Percentiles rank a stretch among this genome's conserved stretches.
Conservation (phyloP, 192 early-diverging fungal genomes). For the Chytriomyces sp. region DNA sequence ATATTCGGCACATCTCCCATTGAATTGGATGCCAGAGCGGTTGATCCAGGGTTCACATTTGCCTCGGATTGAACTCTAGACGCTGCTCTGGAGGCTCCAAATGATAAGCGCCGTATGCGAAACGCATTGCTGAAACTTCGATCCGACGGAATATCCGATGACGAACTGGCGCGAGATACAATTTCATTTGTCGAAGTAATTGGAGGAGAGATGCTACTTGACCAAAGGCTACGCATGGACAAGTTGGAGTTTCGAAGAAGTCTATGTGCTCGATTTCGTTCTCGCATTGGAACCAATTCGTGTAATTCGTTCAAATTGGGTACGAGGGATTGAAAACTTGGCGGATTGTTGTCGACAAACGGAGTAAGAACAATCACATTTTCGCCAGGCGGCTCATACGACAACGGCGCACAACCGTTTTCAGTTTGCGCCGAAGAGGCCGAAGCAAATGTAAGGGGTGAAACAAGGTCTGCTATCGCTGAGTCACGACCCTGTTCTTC, state of each 20-base stretch:
- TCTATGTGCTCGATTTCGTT: neutral
- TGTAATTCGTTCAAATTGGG: neutral
- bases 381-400: slow-evolving; percentile 20
- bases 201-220: neutral
- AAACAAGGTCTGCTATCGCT: neutral
- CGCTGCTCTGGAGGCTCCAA: neutral
- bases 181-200: neutral
- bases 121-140: neutral
- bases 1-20: neutral
- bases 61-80: too few species aligned
- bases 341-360: slow-evolving; percentile 29
- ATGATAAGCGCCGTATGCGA: neutral
- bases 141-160: neutral
- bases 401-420: neutral
- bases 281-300: neutral
- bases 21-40: neutral
- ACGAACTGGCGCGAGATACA: neutral
- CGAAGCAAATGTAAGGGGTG: neutral
- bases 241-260: neutral
- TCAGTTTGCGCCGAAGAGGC: too few species aligned
- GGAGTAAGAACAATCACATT: slow-evolving; percentile 23
- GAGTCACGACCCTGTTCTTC: neutral
- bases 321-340: neutral
- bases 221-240: neutral
- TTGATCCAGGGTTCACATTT: neutral